phyloP scores from a whole-genome alignment of 2,329 filamentous ascomycete species.

The Epichloe uncinata region DNA sequence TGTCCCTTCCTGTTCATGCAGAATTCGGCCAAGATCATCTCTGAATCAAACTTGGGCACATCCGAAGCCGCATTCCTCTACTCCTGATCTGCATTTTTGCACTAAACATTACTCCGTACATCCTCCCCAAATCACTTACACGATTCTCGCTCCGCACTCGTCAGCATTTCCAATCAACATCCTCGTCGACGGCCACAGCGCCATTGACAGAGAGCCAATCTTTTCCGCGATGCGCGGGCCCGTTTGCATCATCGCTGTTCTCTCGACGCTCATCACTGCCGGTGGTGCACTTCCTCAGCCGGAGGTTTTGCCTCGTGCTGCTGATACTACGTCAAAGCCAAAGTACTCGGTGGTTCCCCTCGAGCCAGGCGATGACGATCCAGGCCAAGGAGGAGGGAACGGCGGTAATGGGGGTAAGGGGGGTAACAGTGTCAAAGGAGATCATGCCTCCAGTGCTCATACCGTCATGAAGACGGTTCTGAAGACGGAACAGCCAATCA shows the following conservation, averaged over 20 bases:
- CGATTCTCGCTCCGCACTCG: background rate
- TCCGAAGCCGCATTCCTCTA: background rate
- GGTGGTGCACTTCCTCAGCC: slow-evolving; percentile 17
- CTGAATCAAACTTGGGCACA: background rate
- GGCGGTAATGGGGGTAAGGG: slow-evolving; percentile 3
- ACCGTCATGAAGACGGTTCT: slow-evolving; percentile 18
- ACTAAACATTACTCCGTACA: background rate
- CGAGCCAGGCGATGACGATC: slow-evolving; percentile 18
- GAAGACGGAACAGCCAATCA: slow-evolving; percentile 14
- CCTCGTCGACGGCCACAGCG: background rate
- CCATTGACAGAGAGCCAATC: background rate
- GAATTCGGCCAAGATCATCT: background rate
- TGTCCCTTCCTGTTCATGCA: background rate
- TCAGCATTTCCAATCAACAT: background rate
- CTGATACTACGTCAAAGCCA: slow-evolving; percentile 12
- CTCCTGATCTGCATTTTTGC: background rate
- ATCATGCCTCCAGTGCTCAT: slow-evolving; percentile 5
- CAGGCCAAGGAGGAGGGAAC: slow-evolving; percentile 6
- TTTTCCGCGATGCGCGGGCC: slow-evolving; percentile 18
- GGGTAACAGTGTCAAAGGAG: slow-evolving; percentile 7
- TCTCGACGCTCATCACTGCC: slow-evolving; percentile 16
- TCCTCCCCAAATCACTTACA: background rate
- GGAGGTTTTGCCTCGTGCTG: slow-evolving; percentile 12
- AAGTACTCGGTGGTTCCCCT: slow-evolving; percentile 27
- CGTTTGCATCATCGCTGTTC: slow-evolving; percentile 16